These are phyloP conservation scores for Fusarium chaquense DNA, from an alignment of 2,329 filamentous ascomycete species.

Conservation along the genomic window DNA sequence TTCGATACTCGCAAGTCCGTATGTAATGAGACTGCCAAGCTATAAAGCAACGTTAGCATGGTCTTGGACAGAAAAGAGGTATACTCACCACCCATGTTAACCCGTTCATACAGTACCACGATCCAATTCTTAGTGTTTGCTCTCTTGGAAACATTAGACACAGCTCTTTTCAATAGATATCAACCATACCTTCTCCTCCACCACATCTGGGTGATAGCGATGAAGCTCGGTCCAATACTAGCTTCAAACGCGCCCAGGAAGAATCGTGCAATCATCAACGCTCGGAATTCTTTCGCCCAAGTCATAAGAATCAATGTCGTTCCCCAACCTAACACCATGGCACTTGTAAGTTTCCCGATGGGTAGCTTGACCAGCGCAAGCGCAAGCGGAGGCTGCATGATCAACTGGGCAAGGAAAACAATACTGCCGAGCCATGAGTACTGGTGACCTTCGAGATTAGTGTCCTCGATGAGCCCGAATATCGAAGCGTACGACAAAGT, in stretches of 20 bases:
- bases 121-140: constrained; percentile 67
- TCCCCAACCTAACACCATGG: constrained; percentile 68
- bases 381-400: constrained; percentile 68
- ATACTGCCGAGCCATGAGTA: constrained; percentile 72
- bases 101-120: constrained; percentile 73
- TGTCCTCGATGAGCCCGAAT: constrained; percentile 71
- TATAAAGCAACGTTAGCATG: constrained; percentile 25
- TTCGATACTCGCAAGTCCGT: constrained; percentile 69
- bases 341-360: constrained; percentile 71
- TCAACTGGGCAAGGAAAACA: constrained; percentile 69
- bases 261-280: constrained; percentile 64
- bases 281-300: constrained; percentile 62
- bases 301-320: constrained; percentile 64
- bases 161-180: not conserved
- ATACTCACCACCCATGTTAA: constrained; percentile 63
- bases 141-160: constrained; percentile 53
- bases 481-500: constrained; percentile 72
- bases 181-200: constrained; percentile 61
- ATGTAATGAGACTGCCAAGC: constrained; percentile 67
- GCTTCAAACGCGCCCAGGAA: constrained; percentile 70
- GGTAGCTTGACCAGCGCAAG: constrained; percentile 70
- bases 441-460: constrained; percentile 67
- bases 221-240: constrained; percentile 61
- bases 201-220: constrained; percentile 72
- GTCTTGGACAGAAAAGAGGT: not conserved